Conservation (phyloP, 345 rosid genomes). For the Euphorbia peplus region DNA sequence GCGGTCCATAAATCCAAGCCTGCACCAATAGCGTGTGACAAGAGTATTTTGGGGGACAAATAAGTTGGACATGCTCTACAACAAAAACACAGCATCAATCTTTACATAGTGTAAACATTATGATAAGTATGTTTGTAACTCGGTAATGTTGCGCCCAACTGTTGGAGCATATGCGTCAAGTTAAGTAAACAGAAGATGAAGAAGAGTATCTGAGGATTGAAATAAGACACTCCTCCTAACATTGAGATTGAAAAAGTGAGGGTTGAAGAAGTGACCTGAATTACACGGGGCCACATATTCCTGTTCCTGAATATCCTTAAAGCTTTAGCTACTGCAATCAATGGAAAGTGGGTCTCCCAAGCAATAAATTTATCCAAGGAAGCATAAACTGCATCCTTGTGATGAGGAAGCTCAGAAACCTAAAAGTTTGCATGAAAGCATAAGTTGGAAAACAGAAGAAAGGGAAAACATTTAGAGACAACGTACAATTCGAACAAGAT, state of each 20-base stretch:
- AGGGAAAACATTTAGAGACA: not conserved
- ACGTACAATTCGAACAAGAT: constrained; percentile 68
- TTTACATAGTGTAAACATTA: no score
- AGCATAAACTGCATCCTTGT: constrained; percentile 76
- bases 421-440: constrained; percentile 26
- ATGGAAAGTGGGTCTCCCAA: constrained; percentile 87
- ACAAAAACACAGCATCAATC: not conserved
- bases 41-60: not conserved
- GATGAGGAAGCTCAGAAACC: constrained; percentile 77
- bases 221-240: not conserved
- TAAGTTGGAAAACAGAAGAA: not conserved
- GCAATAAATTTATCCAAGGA: constrained; percentile 82
- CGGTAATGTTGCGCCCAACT: no score
- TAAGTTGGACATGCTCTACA: not conserved
- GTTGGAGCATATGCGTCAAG: not conserved
- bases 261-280: constrained; percentile 89
- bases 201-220: not conserved
- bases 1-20: constrained; percentile 1
- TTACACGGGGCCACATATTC: constrained; percentile 72
- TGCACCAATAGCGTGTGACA: not conserved
- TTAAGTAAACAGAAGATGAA: not conserved
- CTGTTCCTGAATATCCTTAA: constrained; percentile 57
- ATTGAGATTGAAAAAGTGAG: not conserved
- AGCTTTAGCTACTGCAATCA: constrained; percentile 73
- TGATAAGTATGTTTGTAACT: no score